Evolutionary conservation across 768 basidiomycete genomes (phyloP), one percentile per base, ranked within the genome.

Genomic region (Butyriboletus loyo): DNA sequence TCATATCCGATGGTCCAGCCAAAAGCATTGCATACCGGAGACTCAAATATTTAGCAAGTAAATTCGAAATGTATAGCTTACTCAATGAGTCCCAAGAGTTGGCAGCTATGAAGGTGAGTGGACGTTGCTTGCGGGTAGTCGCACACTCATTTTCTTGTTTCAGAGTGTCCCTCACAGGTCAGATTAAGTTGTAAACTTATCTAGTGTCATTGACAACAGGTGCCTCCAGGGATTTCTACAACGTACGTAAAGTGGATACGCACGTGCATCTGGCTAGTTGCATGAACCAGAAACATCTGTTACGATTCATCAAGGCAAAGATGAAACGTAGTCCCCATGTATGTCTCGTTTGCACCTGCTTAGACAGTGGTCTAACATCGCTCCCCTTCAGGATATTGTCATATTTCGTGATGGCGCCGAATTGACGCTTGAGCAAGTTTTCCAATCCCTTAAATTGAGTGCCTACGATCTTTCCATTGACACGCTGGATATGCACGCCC

Each of bases 391-490:
- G 93, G 96, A 99, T 64, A 80, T 94, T 30, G 97, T 99, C 30
- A 98, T 96, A 50, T 90, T 90, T 75, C 89, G 97, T 53, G 97
- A 99, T 61, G 92, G 87, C 6, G 83, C 86, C 14, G 84, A 92
- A 60, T 75, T 98, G 15, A 97, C 92, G 0, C 77, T 99, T 1
- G 78, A 84, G 45, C 85, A 98, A 74, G 97, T 99, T n/a, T 99
- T 99, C 72, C 81, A 97, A 64, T 95, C 92, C 13, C 82, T 99
- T 27, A 86, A 95, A 60, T 76, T 99, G 36, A 95, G 90, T 1
- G 96, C 97, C 2, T 99, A 99, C 68, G 97, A 99, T 60, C 80
- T 99, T 31, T 97, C 94, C 11, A 98, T 99, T 66, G 97, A 99
- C 66, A 99, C 97, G 4, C 81, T 99, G 36, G 97, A 99, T 66